Conservation (phyloP, 768 basidiomycete genomes). For the Boletus rubropictus region DNA sequence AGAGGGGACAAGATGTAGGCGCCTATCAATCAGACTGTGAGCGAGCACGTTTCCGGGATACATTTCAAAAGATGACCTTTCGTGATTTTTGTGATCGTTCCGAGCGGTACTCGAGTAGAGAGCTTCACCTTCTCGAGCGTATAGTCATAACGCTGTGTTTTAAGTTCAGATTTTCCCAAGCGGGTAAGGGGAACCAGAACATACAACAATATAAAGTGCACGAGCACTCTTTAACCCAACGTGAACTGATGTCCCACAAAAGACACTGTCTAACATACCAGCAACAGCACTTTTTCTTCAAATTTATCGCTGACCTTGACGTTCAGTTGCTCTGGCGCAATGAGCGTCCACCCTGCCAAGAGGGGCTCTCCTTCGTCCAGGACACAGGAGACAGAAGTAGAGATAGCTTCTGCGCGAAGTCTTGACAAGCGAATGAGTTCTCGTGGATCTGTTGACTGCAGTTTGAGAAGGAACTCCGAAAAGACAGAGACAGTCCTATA, state of each 20-base stretch:
- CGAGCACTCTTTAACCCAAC: conserved; percentile 25
- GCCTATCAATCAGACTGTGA: conserved; percentile 41
- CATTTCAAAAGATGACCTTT: conserved; percentile 50
- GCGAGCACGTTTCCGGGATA: neutral
- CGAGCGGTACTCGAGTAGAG: conserved; percentile 85
- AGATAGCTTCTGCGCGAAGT: conserved; percentile 88
- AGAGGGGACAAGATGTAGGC: conserved; percentile 92
- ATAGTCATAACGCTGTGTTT: conserved; percentile 82
- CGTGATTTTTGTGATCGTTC: conserved; percentile 67
- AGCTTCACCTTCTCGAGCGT: conserved; percentile 84
- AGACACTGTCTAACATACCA: conserved; percentile 49
- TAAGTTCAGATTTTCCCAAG: conserved; percentile 2
- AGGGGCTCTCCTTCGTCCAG: conserved; percentile 71
- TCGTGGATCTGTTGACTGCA: conserved; percentile 88
- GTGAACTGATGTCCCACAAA: conserved; percentile 2
- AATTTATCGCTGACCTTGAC: conserved; percentile 69
- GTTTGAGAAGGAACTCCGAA: conserved; percentile 84
- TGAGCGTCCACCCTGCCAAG: conserved; percentile 86
- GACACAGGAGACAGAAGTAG: conserved; percentile 76
- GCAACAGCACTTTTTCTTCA: conserved; percentile 88
- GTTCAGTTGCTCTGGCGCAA: conserved; percentile 76
- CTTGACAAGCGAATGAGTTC: conserved; percentile 84
- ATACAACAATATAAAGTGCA: conserved; percentile 76
- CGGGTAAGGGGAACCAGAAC: conserved; percentile 22
- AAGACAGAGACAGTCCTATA: conserved; percentile 84